A percentile compares a stretch with the other conserved stretches of the same genome.
phyloP scores from a whole-genome alignment of 331 rosid species.

The Erythrophleum ivorense region DNA sequence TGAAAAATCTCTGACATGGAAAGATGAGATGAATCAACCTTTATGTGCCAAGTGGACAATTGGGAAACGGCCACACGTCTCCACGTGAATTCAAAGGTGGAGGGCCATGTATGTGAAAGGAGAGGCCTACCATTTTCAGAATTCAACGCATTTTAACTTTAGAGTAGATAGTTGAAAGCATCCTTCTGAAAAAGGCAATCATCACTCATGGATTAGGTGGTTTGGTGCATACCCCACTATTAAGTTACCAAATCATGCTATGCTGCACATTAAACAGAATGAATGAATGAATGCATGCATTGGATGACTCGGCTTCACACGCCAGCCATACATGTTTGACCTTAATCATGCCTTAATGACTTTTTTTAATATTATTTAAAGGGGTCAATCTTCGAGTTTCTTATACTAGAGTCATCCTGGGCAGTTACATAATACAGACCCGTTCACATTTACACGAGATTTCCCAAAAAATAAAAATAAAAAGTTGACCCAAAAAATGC shows the following conservation, averaged over 20 bases:
- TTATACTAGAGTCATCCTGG: neutral
- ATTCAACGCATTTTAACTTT: neutral
- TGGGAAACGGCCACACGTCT: slow-evolving; percentile 32
- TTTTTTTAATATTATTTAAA: neutral
- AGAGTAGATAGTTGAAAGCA: neutral
- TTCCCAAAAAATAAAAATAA: too few relatives aligned
- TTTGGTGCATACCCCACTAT: slow-evolving; percentile 8
- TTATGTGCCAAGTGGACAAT: slow-evolving; percentile 44
- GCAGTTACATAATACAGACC: too few relatives aligned
- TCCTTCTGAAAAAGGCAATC: neutral
- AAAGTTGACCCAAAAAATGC: too few relatives aligned
- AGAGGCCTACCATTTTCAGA: slow-evolving; percentile 1
- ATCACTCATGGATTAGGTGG: neutral
- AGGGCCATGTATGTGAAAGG: slow-evolving; percentile 32
- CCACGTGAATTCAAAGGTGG: slow-evolving; percentile 50
- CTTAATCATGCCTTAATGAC: slow-evolving; percentile 25
- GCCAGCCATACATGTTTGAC: slow-evolving; percentile 30
- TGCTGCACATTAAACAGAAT: slow-evolving; percentile 1
- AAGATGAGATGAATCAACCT: slow-evolving; percentile 12
- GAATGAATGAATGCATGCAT: slow-evolving; percentile 4
- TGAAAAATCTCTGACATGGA: neutral
- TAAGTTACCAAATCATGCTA: slow-evolving; percentile 24
- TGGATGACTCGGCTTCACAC: slow-evolving; percentile 13
- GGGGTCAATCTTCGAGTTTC: neutral
- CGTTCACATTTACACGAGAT: too few relatives aligned